Evolutionary conservation across 345 rosid species (phyloP), one percentile per base, ranked within the genome.

Genomic region (Euclidium syriacum): DNA sequence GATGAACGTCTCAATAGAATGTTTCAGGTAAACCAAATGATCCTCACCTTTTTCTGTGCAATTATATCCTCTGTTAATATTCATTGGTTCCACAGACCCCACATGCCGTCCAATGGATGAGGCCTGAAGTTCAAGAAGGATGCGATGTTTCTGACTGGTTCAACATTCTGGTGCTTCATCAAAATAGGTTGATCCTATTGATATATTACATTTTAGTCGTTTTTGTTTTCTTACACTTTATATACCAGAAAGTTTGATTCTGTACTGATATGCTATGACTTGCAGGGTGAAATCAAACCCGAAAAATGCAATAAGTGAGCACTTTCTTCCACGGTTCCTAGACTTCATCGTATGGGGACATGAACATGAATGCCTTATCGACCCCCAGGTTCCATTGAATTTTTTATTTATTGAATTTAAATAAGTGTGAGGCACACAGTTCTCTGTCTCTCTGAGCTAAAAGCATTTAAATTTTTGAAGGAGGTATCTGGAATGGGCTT

Each of bases 401-500:
- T 49, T 34, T 39, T 14, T 15, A 41, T 49, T 39, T 58, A 4
- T 30, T 57, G 35, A 46, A 11, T 42, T 52, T 39, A 36, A 20
- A 48, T 49, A 40, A 64, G 34, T 9, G 16, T 20, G 62, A 48
- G 38, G 18, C 38, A 29, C 40, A 58, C 23, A 43, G 29, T 58
- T 53, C 35, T 29, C 50, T 60, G 30, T 64, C 57, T 70, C 17
- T 16, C 66, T 76, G 70, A 72, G 51, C 26, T 80, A 47, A 53
- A 80, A 54, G 41, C 42, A n/a, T 75, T 78, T 74, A 70, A 65
- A 76, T 46, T 74, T 52, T 71, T 66, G 52, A 77, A 92, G 98
- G 99, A 94, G 78, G 91, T 94, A 69, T 79, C 88, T 15, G 99
- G 99, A 47, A 89, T 94, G 97, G 99, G 99, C 61, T 94, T 94